Conservation (phyloP, 2,329 filamentous ascomycete genomes). For the Fusarium scirpi region DNA sequence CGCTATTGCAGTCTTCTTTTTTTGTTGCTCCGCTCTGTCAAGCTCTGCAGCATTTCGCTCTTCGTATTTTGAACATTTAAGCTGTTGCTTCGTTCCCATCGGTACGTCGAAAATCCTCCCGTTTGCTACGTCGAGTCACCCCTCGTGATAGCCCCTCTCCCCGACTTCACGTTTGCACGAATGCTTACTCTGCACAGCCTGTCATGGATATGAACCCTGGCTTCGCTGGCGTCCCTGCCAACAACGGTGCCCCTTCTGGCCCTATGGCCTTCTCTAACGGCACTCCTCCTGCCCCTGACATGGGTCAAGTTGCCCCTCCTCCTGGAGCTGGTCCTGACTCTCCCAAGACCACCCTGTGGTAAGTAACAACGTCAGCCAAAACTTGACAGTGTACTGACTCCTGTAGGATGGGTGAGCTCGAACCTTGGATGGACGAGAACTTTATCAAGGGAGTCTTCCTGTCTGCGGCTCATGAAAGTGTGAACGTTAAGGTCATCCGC, state of each 20-base stretch:
- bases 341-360: conserved; percentile 71
- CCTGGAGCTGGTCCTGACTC: conserved; percentile 57
- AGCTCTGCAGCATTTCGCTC: conserved; percentile 40
- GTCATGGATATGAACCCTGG: conserved; percentile 52
- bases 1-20: conserved; percentile 25
- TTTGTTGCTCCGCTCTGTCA: conserved; percentile 37
- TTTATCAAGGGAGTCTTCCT: conserved; percentile 94
- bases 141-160: neutral
- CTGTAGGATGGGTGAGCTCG: conserved; percentile 95
- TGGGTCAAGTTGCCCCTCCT: conserved; percentile 52
- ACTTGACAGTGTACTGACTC: conserved; percentile 23
- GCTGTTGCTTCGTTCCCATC: conserved; percentile 31
- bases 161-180: neutral
- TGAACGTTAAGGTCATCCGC: conserved; percentile 99
- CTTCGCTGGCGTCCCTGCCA: conserved; percentile 49
- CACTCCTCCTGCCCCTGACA: conserved; percentile 55
- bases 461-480: conserved; percentile 90
- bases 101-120: conserved; percentile 15
- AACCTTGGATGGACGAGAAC: conserved; percentile 99
- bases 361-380: conserved; percentile 35
- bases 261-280: conserved; percentile 56
- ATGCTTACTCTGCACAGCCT: conserved; percentile 39
- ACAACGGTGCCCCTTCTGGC: conserved; percentile 49
- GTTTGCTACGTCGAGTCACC: neutral
- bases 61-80: conserved; percentile 37